Evolutionary conservation across 1,284 basidiomycete species (phyloP).

Genomic region (Anthracocystis panici-leucophaei): DNA sequence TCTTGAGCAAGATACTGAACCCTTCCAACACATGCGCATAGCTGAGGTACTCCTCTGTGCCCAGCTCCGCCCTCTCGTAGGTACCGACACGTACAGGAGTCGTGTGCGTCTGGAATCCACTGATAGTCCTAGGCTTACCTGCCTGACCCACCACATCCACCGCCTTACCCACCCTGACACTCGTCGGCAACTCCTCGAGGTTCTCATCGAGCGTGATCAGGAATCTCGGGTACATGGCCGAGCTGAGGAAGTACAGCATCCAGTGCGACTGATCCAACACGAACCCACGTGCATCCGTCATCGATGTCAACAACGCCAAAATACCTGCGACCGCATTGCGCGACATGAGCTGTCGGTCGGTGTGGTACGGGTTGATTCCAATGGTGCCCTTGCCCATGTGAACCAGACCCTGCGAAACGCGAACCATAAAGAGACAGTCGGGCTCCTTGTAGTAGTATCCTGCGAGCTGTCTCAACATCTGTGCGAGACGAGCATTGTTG

Average conservation of each 20-base stretch:
- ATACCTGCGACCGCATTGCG: conserved; percentile 91
- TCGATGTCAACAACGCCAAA: conserved; percentile 86
- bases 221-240: conserved; percentile 98
- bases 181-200: conserved; percentile 81
- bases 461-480: conserved; percentile 96
- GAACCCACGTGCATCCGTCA: conserved; percentile 94
- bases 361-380: conserved; percentile 97
- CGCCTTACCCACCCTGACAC: conserved; percentile 92
- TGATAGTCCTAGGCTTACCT: conserved; percentile 70
- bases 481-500: conserved; percentile 95
- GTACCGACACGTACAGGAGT: conserved; percentile 95
- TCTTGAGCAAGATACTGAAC: conserved; percentile 70
- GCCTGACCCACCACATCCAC: conserved; percentile 69
- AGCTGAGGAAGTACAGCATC: conserved; percentile 96
- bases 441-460: conserved; percentile 98
- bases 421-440: conserved; percentile 95
- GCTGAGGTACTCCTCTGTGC: conserved; percentile 95
- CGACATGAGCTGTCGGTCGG: conserved; percentile 89
- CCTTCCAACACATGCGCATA: conserved; percentile 75
- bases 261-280: conserved; percentile 95
- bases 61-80: conserved; percentile 92
- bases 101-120: conserved; percentile 81
- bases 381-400: conserved; percentile 99
- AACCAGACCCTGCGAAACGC: conserved; percentile 93
- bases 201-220: conserved; percentile 90